phyloP scores from a whole-genome alignment of 805 yeast genomes.

The Starmerella powellii region DNA sequence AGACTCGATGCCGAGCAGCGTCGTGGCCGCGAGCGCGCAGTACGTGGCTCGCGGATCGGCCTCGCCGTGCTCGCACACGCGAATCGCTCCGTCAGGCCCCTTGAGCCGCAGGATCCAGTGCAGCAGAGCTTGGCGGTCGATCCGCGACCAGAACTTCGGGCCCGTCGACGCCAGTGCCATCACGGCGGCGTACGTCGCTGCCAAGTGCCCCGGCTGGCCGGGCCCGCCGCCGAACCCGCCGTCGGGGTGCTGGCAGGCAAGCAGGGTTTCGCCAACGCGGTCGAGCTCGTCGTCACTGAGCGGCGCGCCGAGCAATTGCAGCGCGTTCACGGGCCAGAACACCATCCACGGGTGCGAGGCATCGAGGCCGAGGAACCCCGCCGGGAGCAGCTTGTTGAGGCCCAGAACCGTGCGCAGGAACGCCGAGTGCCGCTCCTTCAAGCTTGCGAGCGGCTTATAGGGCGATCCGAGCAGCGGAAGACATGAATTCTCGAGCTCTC shows the following conservation, averaged over 20 bases:
- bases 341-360: conserved; percentile 89
- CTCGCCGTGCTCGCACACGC: conserved; percentile 70
- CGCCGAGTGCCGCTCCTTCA: conserved; percentile 30
- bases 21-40: conserved; percentile 67
- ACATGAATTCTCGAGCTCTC: conserved; percentile 12
- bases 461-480: conserved; percentile 14
- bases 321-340: conserved; percentile 66
- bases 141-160: conserved; percentile 31
- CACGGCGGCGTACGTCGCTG: conserved; percentile 70
- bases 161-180: conserved; percentile 46
- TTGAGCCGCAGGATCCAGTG: conserved; percentile 59
- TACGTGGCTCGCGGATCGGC: conserved; percentile 69
- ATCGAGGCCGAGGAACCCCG: conserved; percentile 46
- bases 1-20: conserved; percentile 41
- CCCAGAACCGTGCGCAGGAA: conserved; percentile 35
- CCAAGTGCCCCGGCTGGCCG: conserved; percentile 72
- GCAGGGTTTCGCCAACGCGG: conserved; percentile 25
- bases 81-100: conserved; percentile 59
- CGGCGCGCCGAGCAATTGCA: conserved; percentile 34
- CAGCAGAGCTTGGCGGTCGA: conserved; percentile 41
- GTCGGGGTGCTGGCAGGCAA: conserved; percentile 27
- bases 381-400: conserved; percentile 35
- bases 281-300: conserved; percentile 19
- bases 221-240: conserved; percentile 84
- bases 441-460: background rate